phyloP scores from a whole-genome alignment of 257 asterid species.

The Primulina huaijiensis region DNA sequence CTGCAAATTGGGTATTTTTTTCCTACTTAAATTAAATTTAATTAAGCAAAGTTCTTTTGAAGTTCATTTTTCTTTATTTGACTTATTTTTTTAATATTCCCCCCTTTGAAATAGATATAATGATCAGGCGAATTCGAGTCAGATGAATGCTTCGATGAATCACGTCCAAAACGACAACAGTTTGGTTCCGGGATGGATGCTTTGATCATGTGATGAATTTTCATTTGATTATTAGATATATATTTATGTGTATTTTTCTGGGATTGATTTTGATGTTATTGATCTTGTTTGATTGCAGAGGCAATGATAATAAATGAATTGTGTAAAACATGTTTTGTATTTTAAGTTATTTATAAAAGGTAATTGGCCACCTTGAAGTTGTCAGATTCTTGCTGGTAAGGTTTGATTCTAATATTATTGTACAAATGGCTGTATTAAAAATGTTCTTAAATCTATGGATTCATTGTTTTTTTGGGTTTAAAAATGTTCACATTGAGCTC shows the following conservation, averaged over 20 bases:
- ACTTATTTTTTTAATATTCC: neutral
- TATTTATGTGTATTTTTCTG: neutral
- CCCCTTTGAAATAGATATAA: neutral
- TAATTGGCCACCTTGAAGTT: neutral
- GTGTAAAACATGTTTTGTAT: neutral
- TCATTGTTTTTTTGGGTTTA: too few relatives aligned
- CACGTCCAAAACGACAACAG: neutral
- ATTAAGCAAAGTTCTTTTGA: neutral
- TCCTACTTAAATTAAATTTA: neutral
- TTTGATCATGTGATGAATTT: neutral
- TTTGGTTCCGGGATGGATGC: slow-evolving; percentile 13
- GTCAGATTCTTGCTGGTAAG: neutral
- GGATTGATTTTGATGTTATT: neutral
- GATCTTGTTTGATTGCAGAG: neutral
- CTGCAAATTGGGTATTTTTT: slow-evolving; percentile 2
- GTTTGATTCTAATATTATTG: neutral
- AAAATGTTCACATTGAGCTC: too few relatives aligned
- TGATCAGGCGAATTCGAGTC: neutral
- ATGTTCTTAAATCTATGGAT: neutral
- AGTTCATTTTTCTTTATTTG: neutral
- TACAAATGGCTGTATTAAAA: neutral
- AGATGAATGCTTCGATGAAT: neutral
- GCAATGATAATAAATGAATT: too few relatives aligned
- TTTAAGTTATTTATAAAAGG: neutral
- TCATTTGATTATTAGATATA: neutral